phyloP scores from a whole-genome alignment of 768 basidiomycete genomes.

The Podaxis mareebaensis region DNA sequence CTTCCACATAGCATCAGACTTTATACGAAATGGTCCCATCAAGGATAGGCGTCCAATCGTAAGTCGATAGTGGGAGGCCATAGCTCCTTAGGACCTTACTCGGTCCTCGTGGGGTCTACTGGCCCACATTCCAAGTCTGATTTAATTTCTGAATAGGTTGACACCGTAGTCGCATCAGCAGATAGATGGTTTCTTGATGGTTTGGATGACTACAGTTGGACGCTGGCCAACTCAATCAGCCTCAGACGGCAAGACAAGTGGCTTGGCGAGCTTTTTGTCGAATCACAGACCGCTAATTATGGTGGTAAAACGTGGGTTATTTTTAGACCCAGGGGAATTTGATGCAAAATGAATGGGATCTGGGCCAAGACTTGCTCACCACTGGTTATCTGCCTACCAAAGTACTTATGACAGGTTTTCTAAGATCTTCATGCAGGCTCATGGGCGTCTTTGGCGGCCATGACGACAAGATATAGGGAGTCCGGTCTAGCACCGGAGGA shows the following conservation, averaged over 20 bases:
- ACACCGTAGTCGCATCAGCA: background rate
- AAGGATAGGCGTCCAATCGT: too few relatives aligned
- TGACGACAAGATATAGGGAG: background rate
- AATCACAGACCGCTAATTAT: background rate
- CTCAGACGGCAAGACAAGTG: background rate
- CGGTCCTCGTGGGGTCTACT: background rate
- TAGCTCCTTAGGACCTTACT: background rate
- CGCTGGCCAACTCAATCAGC: background rate
- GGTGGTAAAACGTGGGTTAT: background rate
- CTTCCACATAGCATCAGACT: background rate
- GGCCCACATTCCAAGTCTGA: background rate
- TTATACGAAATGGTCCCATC: background rate
- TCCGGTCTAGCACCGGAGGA: background rate
- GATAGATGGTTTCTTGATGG: background rate
- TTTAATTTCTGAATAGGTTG: background rate
- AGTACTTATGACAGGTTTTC: background rate
- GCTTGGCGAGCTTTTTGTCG: background rate
- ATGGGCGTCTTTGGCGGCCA: background rate
- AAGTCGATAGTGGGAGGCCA: too few relatives aligned
- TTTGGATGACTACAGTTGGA: background rate
- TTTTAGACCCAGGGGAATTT: background rate
- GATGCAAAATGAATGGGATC: background rate
- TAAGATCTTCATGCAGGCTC: background rate
- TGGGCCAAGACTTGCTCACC: background rate
- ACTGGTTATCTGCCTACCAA: background rate